Evolutionary conservation across 2,329 filamentous ascomycete species (phyloP).

Genomic region (Cercospora nicotianae): DNA sequence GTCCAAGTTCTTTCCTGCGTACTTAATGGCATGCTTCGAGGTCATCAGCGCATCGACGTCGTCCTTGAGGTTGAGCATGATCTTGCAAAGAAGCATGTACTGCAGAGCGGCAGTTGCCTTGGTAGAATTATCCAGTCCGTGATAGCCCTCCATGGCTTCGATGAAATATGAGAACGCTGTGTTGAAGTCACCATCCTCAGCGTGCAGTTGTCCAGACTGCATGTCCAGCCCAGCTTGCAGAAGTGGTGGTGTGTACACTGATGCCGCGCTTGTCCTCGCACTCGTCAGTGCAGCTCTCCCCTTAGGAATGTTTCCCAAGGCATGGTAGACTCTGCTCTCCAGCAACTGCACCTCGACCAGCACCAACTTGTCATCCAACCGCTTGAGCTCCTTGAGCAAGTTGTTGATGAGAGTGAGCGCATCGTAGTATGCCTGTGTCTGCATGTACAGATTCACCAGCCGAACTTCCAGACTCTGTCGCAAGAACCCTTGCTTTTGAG

Average conservation of each 20-base stretch:
- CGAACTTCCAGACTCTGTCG: conserved; percentile 97
- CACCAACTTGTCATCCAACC: conserved; percentile 96
- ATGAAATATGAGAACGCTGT: conserved; percentile 99
- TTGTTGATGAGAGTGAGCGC: conserved; percentile 95
- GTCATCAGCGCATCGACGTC: conserved; percentile 94
- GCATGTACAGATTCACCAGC: conserved; percentile 91
- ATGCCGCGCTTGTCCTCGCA: conserved; percentile 90
- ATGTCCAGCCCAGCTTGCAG: conserved; percentile 96
- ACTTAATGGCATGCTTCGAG: conserved; percentile 95
- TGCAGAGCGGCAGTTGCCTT: conserved; percentile 97
- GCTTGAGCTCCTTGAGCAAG: conserved; percentile 93
- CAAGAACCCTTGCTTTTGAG: conserved; percentile 91
- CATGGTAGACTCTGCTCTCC: conserved; percentile 96
- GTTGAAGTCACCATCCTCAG: conserved; percentile 98
- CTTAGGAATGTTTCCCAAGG: conserved; percentile 93
- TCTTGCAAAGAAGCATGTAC: conserved; percentile 99
- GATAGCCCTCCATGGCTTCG: conserved; percentile 95
- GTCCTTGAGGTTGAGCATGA: conserved; percentile 96
- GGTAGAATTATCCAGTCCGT: conserved; percentile 80
- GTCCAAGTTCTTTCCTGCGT: conserved; percentile 91
- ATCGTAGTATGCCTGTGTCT: conserved; percentile 96
- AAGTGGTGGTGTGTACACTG: conserved; percentile 92
- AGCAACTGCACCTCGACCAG: conserved; percentile 96
- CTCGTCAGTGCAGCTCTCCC: conserved; percentile 91
- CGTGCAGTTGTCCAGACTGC: conserved; percentile 98